Conservation (phyloP, 2,329 filamentous ascomycete species). For the Cryphonectria carpinicola region DNA sequence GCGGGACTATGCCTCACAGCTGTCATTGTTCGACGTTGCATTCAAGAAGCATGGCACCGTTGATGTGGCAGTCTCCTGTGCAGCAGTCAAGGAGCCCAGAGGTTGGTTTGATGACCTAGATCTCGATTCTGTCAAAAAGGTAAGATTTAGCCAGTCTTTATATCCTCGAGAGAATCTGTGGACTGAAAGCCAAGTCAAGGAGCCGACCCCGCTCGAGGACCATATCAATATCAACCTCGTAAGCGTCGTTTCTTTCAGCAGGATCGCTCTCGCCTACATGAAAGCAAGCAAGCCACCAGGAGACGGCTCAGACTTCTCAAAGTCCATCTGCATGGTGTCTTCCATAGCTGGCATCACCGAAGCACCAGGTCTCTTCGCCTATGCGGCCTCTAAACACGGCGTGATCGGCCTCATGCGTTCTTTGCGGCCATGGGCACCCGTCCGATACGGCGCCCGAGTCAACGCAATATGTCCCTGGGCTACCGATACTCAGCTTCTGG, state of each 20-base stretch:
- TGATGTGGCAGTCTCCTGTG: conserved; percentile 53
- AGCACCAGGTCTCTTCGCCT: conserved; percentile 50
- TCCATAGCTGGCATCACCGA: conserved; percentile 54
- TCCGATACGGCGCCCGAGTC: conserved; percentile 41
- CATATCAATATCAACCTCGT: conserved; percentile 51
- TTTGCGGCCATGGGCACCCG: conserved; percentile 41
- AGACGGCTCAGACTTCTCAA: conserved; percentile 15
- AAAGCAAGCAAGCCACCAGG: conserved; percentile 36
- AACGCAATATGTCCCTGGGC: conserved; percentile 54
- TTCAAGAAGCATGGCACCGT: conserved; percentile 48
- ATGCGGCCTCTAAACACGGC: conserved; percentile 54
- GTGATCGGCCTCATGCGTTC: conserved; percentile 53
- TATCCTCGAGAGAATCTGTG: neutral
- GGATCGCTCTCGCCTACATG: conserved; percentile 54
- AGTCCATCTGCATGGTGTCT: conserved; percentile 36
- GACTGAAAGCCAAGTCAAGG: conserved; percentile 17
- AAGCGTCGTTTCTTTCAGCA: conserved; percentile 50
- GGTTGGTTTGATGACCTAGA: conserved; percentile 50
- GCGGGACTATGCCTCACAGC: conserved; percentile 48
- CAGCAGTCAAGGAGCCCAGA: conserved; percentile 46
- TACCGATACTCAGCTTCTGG: conserved; percentile 49
- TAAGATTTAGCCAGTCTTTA: conserved; percentile 29
- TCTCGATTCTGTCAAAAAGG: conserved; percentile 46
- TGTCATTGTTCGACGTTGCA: conserved; percentile 51
- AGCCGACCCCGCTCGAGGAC: conserved; percentile 41